Percentiles rank a stretch among this genome's conserved stretches.
Conservation (phyloP, 345 rosid genomes). For the Corchorus capsularis region DNA sequence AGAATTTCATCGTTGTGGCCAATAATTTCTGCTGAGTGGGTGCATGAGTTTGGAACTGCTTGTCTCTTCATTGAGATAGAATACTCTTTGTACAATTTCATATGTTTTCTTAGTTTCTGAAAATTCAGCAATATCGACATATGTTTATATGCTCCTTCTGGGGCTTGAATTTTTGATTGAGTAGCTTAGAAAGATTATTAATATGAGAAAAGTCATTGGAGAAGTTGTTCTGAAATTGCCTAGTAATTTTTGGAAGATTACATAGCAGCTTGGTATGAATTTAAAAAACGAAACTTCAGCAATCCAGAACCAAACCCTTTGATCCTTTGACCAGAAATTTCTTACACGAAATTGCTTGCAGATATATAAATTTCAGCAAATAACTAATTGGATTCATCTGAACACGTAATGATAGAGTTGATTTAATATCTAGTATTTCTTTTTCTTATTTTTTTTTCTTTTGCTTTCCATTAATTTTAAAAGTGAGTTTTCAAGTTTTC, state of each 20-base stretch:
- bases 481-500: no score
- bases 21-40: conserved; percentile 22
- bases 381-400: no score
- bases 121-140: background rate
- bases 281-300: background rate
- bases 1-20: conserved; percentile 34
- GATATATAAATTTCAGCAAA: background rate
- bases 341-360: background rate
- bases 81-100: background rate
- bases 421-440: no score
- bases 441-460: no score
- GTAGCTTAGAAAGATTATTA: background rate
- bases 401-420: background rate
- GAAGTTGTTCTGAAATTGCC: conserved; percentile 4
- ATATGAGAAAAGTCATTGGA: conserved; percentile 5
- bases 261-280: background rate
- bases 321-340: background rate
- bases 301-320: background rate
- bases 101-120: background rate
- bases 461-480: no score
- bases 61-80: background rate
- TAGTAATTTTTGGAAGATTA: conserved; percentile 13
- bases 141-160: background rate
- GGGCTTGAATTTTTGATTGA: background rate
- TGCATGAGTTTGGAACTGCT: background rate